Evolutionary conservation across 176 grass and related monocot species (phyloP), one percentile per base, ranked within the genome.

Genomic region (Oryza glumipatula): DNA sequence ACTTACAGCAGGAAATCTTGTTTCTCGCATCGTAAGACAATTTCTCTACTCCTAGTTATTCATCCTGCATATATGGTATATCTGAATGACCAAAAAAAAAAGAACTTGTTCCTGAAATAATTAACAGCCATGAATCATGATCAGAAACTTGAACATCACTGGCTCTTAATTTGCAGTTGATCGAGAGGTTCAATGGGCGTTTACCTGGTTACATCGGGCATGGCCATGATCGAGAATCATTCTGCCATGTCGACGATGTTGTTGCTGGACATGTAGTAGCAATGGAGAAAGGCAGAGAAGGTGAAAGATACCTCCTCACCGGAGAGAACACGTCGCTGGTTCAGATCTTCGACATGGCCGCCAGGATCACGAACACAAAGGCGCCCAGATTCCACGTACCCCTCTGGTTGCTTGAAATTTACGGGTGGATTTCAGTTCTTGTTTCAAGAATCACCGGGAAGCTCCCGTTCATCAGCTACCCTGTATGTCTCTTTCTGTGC

Each of bases 361-460:
- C 96, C 43, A 76, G 65, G 63, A 94, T 95, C 82, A 98, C 93
- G 24, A 92, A 72, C 74, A 95, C 93, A 15, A 95, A 86, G 47
- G 83, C 83, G 54, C 96, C 96, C 30, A 33, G 44, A 7, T 88
- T 98, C 52, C 91, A 91, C 33, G 63, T 98, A 65, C 93, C 96
- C 0, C 78, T 98, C 56, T 90, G 89, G 84, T 1, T 92, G 83
- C 74, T 98, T 33, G 86, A 98, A 82, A 72, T 90, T 41, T 98
- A 95, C 76, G 96, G 96, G 23, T 95, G 89, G 93, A 94, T 96
- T 72, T 98, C 87, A 75, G 96, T 99, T 85, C 90, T 94, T 43
- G 46, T 94, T 80, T 89, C 91, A 84, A 89, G 46, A 32, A 84
- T 99, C 39, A 94, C 96, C 28, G 93, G 96, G 82, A 99, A 91